Base-by-base conservation (phyloP, 306 rosid species). In the Vigna mungo region DNA sequence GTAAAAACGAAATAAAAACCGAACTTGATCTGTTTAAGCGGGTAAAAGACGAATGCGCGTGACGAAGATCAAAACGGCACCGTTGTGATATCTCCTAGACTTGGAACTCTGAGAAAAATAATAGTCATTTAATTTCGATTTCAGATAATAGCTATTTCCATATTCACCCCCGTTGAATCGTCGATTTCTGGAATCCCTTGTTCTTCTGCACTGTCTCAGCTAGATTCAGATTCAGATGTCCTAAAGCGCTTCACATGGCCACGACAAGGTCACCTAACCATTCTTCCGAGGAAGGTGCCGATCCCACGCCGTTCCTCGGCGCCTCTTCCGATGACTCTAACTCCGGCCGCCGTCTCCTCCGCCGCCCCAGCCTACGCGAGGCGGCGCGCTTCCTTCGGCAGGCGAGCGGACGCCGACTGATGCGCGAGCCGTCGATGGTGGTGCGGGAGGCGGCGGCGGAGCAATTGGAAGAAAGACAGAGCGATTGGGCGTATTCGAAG, bases 401-500 rank as follows among this genome's bases (percentile, higher is more conserved):
- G 64, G 97, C 97, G 25, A 92, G 97, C 82, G 89, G 92, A 60
- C 88, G 93, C 30, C 77, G 97, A 70, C 32, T 87, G 82, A 86
- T 95, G 96, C 97, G 97, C 36, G 97, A 95, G 84, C 97, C 99
- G 49, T 95, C 97, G 82, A 88, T 95, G 92, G 66, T 87, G 81
- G 99, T 92, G 32, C 84, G 99, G 6, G 99, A 95, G 86, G 75
- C 93, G 4, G 97, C 99, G 16, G 99, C 99, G 32, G 99, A 90
- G 80, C 99, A 92, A 68, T 74, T 95, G 82, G 97, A 95, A 83
- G 97, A 90, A 90, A 49, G 96, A 39, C 97, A 95, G 85, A 92
- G 94, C 84, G 99, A 95, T 86, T 95, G 99, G 99, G 99, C 99
- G 14, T 92, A 92, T 67, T 95, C 99, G 30, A 95, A 90, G 85